Evolutionary conservation across 805 yeast genomes (phyloP).

Genomic region (Clavispora santaluciae): DNA sequence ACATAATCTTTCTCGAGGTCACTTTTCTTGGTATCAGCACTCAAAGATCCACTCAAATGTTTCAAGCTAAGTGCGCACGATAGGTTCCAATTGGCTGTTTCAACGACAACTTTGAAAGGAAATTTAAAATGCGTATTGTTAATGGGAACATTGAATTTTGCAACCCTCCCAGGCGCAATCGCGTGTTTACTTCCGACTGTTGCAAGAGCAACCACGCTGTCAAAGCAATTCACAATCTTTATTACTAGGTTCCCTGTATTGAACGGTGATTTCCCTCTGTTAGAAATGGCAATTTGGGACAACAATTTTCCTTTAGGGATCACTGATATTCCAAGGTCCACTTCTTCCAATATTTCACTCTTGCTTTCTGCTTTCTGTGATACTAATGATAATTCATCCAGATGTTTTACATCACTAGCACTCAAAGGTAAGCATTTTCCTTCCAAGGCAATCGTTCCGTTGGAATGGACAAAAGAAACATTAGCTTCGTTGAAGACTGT

Average conservation of each 20-base stretch:
- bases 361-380: not conserved
- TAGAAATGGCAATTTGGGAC: conserved; percentile 29
- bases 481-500: not conserved
- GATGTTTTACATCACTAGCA: not conserved
- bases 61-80: conserved; percentile 20
- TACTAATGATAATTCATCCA: not conserved
- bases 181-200: conserved; percentile 29
- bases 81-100: conserved; percentile 17
- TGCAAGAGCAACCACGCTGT: conserved; percentile 21
- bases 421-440: not conserved
- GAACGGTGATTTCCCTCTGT: conserved; percentile 21
- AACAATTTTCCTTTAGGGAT: conserved; percentile 27
- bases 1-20: not conserved
- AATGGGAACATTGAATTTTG: conserved; percentile 31
- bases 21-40: conserved; percentile 1
- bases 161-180: conserved; percentile 25
- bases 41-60: conserved; percentile 21
- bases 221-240: conserved; percentile 27
- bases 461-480: not conserved
- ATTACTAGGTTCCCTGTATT: conserved; percentile 28
- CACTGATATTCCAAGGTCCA: conserved; percentile 14
- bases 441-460: not conserved
- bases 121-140: conserved; percentile 27
- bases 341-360: not conserved
- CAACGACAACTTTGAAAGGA: conserved; percentile 29